phyloP scores from a whole-genome alignment of 2,329 filamentous ascomycete species.

The Talaromyces verruculosus region DNA sequence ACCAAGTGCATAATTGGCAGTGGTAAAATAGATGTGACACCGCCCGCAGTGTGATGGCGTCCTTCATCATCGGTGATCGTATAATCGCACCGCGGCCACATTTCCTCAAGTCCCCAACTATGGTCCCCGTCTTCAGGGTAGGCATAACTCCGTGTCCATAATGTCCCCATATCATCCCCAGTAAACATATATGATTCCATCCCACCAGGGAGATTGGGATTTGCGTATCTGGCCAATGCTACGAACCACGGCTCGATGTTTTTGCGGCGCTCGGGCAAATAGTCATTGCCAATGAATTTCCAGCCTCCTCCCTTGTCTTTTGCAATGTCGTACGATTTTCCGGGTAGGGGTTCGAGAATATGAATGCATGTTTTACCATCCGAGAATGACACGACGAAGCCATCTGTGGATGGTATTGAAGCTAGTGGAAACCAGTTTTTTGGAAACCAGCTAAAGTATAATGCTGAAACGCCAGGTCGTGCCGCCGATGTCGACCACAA shows the following conservation, averaged over 20 bases:
- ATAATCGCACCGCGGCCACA: background rate
- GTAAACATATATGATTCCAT: conserved; percentile 37
- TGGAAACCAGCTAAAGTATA: conserved; percentile 72
- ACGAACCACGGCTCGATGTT: conserved; percentile 45
- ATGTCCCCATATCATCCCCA: conserved; percentile 41
- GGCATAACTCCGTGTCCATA: conserved; percentile 35
- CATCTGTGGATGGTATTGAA: conserved; percentile 33
- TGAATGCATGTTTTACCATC: conserved; percentile 58
- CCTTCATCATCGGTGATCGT: conserved; percentile 46
- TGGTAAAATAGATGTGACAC: conserved; percentile 83
- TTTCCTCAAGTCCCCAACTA: conserved; percentile 13
- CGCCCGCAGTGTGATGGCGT: conserved; percentile 67
- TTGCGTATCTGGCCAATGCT: conserved; percentile 30
- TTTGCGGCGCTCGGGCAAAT: conserved; percentile 31
- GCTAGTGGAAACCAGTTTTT: conserved; percentile 28
- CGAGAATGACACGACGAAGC: conserved; percentile 71
- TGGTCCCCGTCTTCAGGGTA: conserved; percentile 6
- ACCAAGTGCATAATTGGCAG: conserved; percentile 46
- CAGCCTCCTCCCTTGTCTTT: background rate
- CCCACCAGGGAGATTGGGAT: background rate
- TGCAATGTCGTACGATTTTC: background rate
- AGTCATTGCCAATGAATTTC: background rate
- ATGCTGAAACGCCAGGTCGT: conserved; percentile 59
- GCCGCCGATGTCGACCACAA: conserved; percentile 51
- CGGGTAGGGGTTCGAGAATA: conserved; percentile 49